These are phyloP conservation scores for Hymenoscyphus salicellus DNA, from an alignment of 2,329 filamentous ascomycete species.

Conservation along the genomic window DNA sequence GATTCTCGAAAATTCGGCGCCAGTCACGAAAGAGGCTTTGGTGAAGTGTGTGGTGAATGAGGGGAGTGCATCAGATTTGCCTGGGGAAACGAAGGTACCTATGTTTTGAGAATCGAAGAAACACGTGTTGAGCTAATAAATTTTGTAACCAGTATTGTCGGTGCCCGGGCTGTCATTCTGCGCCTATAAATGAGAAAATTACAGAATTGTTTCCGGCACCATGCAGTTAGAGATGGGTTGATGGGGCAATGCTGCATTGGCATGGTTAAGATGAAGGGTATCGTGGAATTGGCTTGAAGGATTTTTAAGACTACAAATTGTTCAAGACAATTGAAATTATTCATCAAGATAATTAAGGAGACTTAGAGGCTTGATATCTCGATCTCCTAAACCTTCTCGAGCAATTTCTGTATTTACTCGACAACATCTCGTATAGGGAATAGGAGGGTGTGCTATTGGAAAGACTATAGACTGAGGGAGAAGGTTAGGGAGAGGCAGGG, in stretches of 20 bases:
- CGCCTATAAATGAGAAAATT: constrained; percentile 18
- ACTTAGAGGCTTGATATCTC: too few species aligned
- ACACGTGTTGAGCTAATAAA: background rate
- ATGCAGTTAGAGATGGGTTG: background rate
- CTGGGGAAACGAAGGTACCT: constrained; percentile 19
- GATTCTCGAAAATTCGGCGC: constrained; percentile 7
- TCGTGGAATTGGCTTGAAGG: too few species aligned
- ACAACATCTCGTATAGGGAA: too few species aligned
- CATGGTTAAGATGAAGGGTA: background rate
- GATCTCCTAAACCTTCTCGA: too few species aligned
- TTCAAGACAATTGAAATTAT: background rate
- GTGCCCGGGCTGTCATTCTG: constrained; percentile 21
- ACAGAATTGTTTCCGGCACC: constrained; percentile 17
- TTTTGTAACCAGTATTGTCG: constrained; percentile 13
- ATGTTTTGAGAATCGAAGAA: background rate
- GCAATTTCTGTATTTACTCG: too few species aligned
- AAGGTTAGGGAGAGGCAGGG: too few species aligned
- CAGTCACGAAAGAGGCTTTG: constrained; percentile 15
- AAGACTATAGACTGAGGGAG: too few species aligned
- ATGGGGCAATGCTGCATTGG: background rate
- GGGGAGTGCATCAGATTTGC: constrained; percentile 11
- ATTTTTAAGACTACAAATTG: too few species aligned
- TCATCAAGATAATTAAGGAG: too few species aligned
- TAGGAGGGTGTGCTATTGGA: too few species aligned
- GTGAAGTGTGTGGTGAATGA: constrained; percentile 15